Evolutionary conservation across 2,329 filamentous ascomycete species (phyloP).

Genomic region (Aspergillus alliaceus): DNA sequence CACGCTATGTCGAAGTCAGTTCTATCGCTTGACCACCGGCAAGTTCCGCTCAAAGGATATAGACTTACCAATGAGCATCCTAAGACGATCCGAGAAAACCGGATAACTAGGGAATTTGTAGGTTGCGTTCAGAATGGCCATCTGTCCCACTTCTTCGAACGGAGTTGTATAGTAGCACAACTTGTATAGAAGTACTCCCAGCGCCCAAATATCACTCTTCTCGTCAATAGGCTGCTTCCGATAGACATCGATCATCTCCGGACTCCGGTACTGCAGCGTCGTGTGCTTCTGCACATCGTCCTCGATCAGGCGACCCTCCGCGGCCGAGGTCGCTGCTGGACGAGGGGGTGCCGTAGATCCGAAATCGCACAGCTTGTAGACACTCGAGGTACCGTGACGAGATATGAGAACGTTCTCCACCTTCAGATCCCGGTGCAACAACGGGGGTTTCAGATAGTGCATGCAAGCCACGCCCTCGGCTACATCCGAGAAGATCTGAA

Average conservation of each 20-base stretch:
- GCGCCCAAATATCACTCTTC: constrained; percentile 97
- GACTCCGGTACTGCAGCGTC: constrained; percentile 94
- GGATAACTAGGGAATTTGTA: constrained; percentile 90
- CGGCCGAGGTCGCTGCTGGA: constrained; percentile 79
- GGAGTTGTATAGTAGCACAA: constrained; percentile 98
- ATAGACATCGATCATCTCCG: constrained; percentile 99
- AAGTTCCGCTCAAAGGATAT: not conserved
- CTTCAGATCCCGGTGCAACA: constrained; percentile 93
- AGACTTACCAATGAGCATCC: constrained; percentile 78
- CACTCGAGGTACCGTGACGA: constrained; percentile 61
- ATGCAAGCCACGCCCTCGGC: constrained; percentile 96
- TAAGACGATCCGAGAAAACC: constrained; percentile 82
- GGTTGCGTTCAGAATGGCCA: constrained; percentile 93
- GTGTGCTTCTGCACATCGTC: constrained; percentile 97
- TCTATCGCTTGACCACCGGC: not conserved
- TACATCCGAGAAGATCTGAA: constrained; percentile 95
- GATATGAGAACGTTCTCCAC: constrained; percentile 97
- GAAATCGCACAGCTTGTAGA: constrained; percentile 98
- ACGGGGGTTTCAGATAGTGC: constrained; percentile 94
- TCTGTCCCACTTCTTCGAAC: constrained; percentile 95
- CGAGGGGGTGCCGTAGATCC: constrained; percentile 83
- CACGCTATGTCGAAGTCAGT: constrained; percentile 53
- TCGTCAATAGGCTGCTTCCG: constrained; percentile 95
- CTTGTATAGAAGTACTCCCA: constrained; percentile 95
- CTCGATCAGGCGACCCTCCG: constrained; percentile 88